Percentiles rank a stretch among this genome's conserved stretches.
These are phyloP conservation scores for Theileria equi DNA, from an alignment of 169 alveolate genomes.

Conservation along the genomic window DNA sequence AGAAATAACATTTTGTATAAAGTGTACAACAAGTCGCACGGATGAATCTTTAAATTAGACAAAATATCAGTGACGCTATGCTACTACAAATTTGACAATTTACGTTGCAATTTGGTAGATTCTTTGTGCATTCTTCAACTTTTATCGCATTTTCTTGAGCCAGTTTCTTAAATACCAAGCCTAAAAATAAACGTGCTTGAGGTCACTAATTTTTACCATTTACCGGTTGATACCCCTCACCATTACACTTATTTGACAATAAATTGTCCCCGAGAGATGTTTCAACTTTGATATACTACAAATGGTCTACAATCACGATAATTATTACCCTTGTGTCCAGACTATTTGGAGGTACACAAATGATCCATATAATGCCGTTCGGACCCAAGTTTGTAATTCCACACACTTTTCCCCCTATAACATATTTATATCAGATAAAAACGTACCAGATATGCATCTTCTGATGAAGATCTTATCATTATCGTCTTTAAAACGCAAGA, in stretches of 20 bases:
- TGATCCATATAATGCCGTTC: slow-evolving; percentile 41
- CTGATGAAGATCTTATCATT: background rate
- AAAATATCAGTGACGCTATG: background rate
- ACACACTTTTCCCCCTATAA: slow-evolving; percentile 27
- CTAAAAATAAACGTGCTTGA: too few species aligned
- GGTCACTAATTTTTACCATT: too few species aligned
- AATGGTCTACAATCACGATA: too few species aligned
- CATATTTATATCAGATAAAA: background rate
- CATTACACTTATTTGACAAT: too few species aligned
- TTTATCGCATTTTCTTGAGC: too few species aligned
- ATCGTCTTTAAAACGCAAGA: slow-evolving; percentile 2
- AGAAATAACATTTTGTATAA: background rate
- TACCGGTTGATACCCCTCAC: too few species aligned
- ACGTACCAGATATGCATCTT: slow-evolving; percentile 30
- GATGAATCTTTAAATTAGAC: background rate
- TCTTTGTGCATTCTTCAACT: too few species aligned
- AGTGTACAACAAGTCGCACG: background rate
- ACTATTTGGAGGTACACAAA: slow-evolving; percentile 39
- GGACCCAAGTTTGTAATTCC: slow-evolving; percentile 4
- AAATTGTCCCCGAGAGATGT: too few species aligned
- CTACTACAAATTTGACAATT: too few species aligned
- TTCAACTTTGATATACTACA: too few species aligned
- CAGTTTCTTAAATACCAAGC: too few species aligned
- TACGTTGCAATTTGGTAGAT: too few species aligned
- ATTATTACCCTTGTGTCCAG: background rate